Evolutionary conservation across 345 rosid genomes (phyloP), one percentile per base, ranked within the genome.

Genomic region (Mercurialis annua): DNA sequence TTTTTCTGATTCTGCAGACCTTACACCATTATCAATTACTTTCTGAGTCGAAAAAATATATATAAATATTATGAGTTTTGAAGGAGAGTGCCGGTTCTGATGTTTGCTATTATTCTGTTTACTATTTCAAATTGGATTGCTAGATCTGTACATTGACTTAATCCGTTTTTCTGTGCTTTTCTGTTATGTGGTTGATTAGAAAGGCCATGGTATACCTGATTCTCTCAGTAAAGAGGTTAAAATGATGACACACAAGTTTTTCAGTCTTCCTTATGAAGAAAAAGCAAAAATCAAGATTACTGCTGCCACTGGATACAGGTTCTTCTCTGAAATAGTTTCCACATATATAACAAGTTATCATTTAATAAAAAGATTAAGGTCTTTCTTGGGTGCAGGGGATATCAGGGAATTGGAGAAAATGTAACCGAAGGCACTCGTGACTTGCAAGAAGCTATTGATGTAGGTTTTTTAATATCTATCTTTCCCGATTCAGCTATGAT

Each of bases 381-480:
- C 57, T 70, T 12, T n/a, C 42, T 77, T 68, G 15, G 48, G 15
- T 82, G 81, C 87, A 92, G 98, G 78, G 98, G 94, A 73, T 92
- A 86, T 81, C 90, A 92, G 73, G 87, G 84, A 63, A 34, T 90
- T 46, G 88, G 87, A 60, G 94, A 90, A 81, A 92, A 92, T 69
- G 67, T 92, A 67, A 92, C 98, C 17, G 83, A 90, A 75, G 98
- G 88, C 21, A 61, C 54, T n/a, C 89, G 93, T 55, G 96, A 92
- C 59, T 77, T 84, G 56, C 96, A 83, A 9, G 92, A 90, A 83
- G 97, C 98, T 53, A 86, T 92, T 58, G 97, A 92, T 79, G 94
- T 92, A 68, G 27, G 86, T 77, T 24, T 68, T 44, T 42, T 36
- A n/a, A 29, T 40, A 33, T 30, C 21, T 60, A 40, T 40, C n/a